Conservation (phyloP, 345 rosid genomes). For the Erodium maritimum region DNA sequence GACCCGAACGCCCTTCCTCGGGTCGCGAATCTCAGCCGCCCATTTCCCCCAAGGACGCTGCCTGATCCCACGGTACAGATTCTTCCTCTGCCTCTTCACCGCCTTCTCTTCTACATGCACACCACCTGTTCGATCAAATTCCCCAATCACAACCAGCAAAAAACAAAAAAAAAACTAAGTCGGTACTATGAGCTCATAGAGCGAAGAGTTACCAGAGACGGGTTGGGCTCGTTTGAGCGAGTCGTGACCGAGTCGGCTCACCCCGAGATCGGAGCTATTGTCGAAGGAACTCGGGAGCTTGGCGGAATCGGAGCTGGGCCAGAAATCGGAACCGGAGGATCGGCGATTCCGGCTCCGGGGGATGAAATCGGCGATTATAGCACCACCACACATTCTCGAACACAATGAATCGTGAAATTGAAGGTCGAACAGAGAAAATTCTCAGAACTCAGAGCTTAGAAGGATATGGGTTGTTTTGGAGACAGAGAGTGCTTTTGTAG, state of each 20-base stretch:
- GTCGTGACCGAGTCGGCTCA: too few species aligned
- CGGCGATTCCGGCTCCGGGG: conserved; percentile 25
- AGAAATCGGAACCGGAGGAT: conserved; percentile 31
- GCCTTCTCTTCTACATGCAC: conserved; percentile 28
- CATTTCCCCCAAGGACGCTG: conserved; percentile 96
- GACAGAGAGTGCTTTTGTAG: neutral
- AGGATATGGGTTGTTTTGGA: neutral
- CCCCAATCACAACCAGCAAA: conserved; percentile 5
- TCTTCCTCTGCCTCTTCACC: conserved; percentile 51
- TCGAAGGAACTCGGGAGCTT: conserved; percentile 8
- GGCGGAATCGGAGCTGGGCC: conserved; percentile 34
- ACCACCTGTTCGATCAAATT: conserved; percentile 27
- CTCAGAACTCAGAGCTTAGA: neutral
- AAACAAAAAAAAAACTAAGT: neutral
- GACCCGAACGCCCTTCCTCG: conserved; percentile 80
- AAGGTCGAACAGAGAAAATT: neutral
- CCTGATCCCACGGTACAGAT: conserved; percentile 75
- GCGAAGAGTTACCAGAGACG: conserved; percentile 27
- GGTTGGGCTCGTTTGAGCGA: conserved; percentile 19
- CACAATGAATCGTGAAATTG: neutral
- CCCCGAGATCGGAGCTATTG: neutral
- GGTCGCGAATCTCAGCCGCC: conserved; percentile 97
- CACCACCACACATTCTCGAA: conserved; percentile 62
- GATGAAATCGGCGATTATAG: conserved; percentile 40
- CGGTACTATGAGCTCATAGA: neutral